These are phyloP conservation scores for Sordariomycetes sp. DNA, from an alignment of 2,329 filamentous ascomycete genomes.

Conservation along the genomic window DNA sequence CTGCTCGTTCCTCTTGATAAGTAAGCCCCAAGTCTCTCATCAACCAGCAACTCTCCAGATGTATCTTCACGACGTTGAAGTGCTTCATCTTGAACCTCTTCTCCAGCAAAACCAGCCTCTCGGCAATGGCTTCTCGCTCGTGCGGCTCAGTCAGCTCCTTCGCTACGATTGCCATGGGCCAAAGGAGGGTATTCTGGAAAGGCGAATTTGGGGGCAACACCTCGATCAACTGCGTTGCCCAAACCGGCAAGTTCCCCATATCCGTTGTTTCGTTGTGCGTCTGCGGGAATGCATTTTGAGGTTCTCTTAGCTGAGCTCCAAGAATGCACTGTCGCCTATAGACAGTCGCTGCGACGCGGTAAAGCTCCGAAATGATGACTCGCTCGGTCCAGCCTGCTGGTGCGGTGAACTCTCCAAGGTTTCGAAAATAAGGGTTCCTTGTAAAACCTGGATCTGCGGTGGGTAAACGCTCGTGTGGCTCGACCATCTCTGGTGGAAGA, in stretches of 20 bases:
- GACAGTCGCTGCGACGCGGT: slow-evolving; percentile 8
- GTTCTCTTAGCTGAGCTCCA: neutral
- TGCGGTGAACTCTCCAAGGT: slow-evolving; percentile 2
- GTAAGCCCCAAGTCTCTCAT: too few relatives aligned
- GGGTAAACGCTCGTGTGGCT: slow-evolving; percentile 1
- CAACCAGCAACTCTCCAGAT: slow-evolving; percentile 5
- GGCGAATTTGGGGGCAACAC: slow-evolving; percentile 3
- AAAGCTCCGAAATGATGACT: slow-evolving; percentile 8
- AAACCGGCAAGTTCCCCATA: slow-evolving; percentile 9
- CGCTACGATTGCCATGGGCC: slow-evolving; percentile 9
- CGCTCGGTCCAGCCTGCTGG: slow-evolving; percentile 2
- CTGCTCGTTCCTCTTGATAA: too few relatives aligned
- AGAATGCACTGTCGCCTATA: slow-evolving; percentile 7
- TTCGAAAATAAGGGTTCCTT: slow-evolving; percentile 1
- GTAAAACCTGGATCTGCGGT: neutral
- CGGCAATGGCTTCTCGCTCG: slow-evolving; percentile 3
- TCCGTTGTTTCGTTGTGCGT: neutral
- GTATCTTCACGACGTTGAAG: slow-evolving; percentile 6
- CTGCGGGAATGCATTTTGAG: neutral
- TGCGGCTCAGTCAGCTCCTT: slow-evolving; percentile 6
- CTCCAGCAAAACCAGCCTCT: slow-evolving; percentile 6
- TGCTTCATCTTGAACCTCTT: slow-evolving; percentile 8
- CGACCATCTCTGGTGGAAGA: neutral
- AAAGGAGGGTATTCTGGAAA: slow-evolving; percentile 8
- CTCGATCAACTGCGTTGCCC: slow-evolving; percentile 6